phyloP scores from a whole-genome alignment of 805 yeast species.

The Saccharomycopsis malanga region DNA sequence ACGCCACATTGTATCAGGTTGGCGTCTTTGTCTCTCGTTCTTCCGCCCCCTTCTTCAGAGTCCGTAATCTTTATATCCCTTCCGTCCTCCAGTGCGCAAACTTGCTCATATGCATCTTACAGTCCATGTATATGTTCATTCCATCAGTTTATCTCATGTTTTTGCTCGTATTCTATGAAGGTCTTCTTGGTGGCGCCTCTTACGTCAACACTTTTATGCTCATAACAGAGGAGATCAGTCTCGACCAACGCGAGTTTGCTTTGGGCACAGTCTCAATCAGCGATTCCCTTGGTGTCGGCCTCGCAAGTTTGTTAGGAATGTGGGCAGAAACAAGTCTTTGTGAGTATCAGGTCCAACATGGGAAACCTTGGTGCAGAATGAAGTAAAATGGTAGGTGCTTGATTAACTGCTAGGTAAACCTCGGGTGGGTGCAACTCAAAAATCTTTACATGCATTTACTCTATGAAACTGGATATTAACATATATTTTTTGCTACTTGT shows the following conservation, averaged over 20 bases:
- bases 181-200: slow-evolving; percentile 83
- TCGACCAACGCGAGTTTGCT: slow-evolving; percentile 61
- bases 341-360: slow-evolving; percentile 57
- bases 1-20: slow-evolving; percentile 81
- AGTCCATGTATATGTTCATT: slow-evolving; percentile 54
- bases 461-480: too few species aligned
- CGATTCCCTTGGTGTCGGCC: slow-evolving; percentile 75
- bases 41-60: slow-evolving; percentile 58
- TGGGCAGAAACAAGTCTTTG: slow-evolving; percentile 72
- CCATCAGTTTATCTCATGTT: slow-evolving; percentile 57
- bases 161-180: slow-evolving; percentile 71
- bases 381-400: slow-evolving; percentile 8
- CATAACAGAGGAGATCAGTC: slow-evolving; percentile 52
- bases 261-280: slow-evolving; percentile 80
- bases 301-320: slow-evolving; percentile 73
- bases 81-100: slow-evolving; percentile 64
- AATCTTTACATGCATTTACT: too few species aligned
- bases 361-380: slow-evolving; percentile 72
- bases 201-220: slow-evolving; percentile 83
- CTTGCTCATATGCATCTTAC: slow-evolving; percentile 49
- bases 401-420: too few species aligned
- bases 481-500: too few species aligned
- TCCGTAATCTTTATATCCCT: slow-evolving; percentile 52
- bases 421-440: too few species aligned
- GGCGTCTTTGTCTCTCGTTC: slow-evolving; percentile 93